These are phyloP conservation scores for Russula ochroleuca DNA, from an alignment of 768 basidiomycete genomes.

Conservation along the genomic window DNA sequence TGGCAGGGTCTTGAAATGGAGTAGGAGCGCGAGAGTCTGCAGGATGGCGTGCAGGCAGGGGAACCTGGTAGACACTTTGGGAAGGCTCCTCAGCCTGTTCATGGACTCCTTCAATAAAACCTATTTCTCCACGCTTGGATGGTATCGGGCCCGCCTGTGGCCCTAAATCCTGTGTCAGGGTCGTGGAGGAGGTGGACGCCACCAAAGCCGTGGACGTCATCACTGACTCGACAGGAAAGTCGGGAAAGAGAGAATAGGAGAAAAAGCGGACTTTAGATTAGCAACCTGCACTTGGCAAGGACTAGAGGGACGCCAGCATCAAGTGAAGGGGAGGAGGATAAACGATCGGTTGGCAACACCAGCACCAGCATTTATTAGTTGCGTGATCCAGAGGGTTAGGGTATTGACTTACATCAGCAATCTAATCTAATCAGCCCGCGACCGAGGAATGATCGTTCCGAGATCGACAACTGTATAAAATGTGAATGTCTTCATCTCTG, in stretches of 20 bases:
- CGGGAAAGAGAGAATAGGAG: constrained; percentile 12
- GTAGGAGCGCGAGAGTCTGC: constrained; percentile 38
- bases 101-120: constrained; percentile 47
- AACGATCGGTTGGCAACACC: not conserved
- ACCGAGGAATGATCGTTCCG: constrained; percentile 58
- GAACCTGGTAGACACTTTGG: constrained; percentile 7
- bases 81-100: constrained; percentile 24
- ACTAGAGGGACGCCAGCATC: constrained; percentile 25
- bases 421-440: not conserved
- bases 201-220: constrained; percentile 34
- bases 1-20: not conserved
- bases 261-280: constrained; percentile 26
- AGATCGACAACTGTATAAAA: constrained; percentile 85
- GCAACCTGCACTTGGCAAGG: constrained; percentile 45
- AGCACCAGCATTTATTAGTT: too few relatives aligned
- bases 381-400: constrained; percentile 12
- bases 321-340: not conserved
- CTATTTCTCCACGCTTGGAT: constrained; percentile 61
- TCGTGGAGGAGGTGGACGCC: constrained; percentile 16
- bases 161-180: constrained; percentile 33
- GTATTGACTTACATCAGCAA: not conserved
- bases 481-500: constrained; percentile 82
- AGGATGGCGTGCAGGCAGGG: constrained; percentile 47
- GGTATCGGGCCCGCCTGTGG: constrained; percentile 61
- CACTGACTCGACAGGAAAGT: constrained; percentile 1